Evolutionary conservation across 2,329 filamentous ascomycete species (phyloP).

Genomic region (Curvularia spicifera): DNA sequence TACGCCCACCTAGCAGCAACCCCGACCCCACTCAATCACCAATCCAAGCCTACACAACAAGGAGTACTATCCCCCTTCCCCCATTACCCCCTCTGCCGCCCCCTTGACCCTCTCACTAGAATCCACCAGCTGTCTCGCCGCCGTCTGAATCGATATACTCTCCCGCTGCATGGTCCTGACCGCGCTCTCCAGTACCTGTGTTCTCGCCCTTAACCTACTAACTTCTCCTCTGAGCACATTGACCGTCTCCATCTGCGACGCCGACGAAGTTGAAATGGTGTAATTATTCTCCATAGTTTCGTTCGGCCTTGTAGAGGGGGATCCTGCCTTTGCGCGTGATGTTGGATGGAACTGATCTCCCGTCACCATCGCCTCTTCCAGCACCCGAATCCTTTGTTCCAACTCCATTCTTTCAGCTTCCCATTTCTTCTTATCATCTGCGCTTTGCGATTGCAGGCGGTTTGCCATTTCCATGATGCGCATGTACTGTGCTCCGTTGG

Average conservation of each 20-base stretch:
- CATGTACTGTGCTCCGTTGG: slow-evolving; percentile 58
- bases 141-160: slow-evolving; percentile 37
- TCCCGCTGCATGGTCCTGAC: slow-evolving; percentile 38
- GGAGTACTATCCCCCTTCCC: background rate
- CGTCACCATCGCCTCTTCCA: slow-evolving; percentile 46
- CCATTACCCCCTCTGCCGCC: slow-evolving; percentile 16
- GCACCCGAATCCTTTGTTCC: slow-evolving; percentile 43
- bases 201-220: slow-evolving; percentile 37
- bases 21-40: no score
- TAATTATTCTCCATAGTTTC: background rate
- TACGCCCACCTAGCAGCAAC: no score
- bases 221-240: slow-evolving; percentile 43
- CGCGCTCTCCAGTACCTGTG: slow-evolving; percentile 35
- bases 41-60: background rate
- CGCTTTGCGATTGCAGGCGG: slow-evolving; percentile 53
- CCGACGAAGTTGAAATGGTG: background rate
- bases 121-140: slow-evolving; percentile 34
- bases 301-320: background rate
- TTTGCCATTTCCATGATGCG: slow-evolving; percentile 60
- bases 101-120: slow-evolving; percentile 37
- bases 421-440: slow-evolving; percentile 53
- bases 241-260: slow-evolving; percentile 35
- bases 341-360: slow-evolving; percentile 12
- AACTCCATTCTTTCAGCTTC: slow-evolving; percentile 49
- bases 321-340: no score